Conservation (phyloP, 1,139 yeast genomes). For the Kodamaea sp. region DNA sequence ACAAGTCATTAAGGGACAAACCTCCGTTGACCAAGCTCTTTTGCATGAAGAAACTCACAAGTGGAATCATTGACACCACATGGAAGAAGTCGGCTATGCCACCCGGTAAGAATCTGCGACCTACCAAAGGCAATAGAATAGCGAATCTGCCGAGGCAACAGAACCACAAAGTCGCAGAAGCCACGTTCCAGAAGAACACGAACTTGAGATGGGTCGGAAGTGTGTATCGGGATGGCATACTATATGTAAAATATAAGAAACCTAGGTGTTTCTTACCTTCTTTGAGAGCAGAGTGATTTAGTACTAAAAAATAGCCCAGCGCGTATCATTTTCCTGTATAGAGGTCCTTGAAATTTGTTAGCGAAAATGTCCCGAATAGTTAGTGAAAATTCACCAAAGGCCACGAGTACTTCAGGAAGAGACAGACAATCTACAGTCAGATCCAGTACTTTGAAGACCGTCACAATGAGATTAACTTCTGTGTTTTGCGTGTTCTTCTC, state of each 20-base stretch:
- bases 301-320: too few relatives aligned
- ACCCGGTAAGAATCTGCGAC: constrained; percentile 62
- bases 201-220: constrained; percentile 32
- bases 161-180: constrained; percentile 49
- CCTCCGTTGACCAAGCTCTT: constrained; percentile 17
- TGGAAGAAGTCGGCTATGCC: constrained; percentile 69
- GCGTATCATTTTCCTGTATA: too few relatives aligned
- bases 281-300: too few relatives aligned
- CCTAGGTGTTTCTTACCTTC: constrained; percentile 7
- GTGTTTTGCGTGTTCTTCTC: constrained; percentile 9
- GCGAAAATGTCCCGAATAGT: too few relatives aligned
- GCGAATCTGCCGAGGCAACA: constrained; percentile 53
- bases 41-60: constrained; percentile 27
- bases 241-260: constrained; percentile 1
- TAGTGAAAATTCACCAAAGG: too few relatives aligned
- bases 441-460: too few relatives aligned
- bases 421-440: too few relatives aligned
- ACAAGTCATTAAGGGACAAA: constrained; percentile 18
- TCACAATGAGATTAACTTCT: constrained; percentile 5
- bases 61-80: constrained; percentile 39
- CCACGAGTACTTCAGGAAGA: too few relatives aligned
- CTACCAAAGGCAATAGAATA: constrained; percentile 60
- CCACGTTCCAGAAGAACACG: constrained; percentile 37
- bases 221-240: constrained; percentile 29
- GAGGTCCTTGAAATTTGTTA: too few relatives aligned